Conservation (phyloP, 2,329 filamentous ascomycete genomes). For the Fusarium sp. region DNA sequence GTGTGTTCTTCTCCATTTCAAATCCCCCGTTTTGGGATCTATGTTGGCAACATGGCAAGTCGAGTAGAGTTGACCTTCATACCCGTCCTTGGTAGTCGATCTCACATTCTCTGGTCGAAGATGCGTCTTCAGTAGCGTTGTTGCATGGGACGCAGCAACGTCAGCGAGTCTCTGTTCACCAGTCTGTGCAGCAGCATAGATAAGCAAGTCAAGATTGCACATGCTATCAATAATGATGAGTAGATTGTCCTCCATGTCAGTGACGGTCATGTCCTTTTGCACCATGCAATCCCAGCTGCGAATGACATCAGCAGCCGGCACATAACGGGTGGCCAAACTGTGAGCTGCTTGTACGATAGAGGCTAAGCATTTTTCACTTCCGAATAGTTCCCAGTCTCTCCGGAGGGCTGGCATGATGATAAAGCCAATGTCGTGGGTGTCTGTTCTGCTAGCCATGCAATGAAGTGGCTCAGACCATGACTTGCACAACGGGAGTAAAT, state of each 20-base stretch:
- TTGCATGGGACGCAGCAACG: slow-evolving; percentile 52
- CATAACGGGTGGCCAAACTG: slow-evolving; percentile 55
- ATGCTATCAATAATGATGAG: slow-evolving; percentile 55
- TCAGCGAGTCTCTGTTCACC: slow-evolving; percentile 42
- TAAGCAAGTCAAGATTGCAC: slow-evolving; percentile 53
- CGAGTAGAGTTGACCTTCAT: slow-evolving; percentile 22
- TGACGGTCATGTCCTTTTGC: slow-evolving; percentile 38
- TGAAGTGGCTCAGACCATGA: slow-evolving; percentile 33
- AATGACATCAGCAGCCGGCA: slow-evolving; percentile 53
- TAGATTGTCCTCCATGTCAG: slow-evolving; percentile 43
- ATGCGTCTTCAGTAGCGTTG: slow-evolving; percentile 51
- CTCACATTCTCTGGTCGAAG: slow-evolving; percentile 44
- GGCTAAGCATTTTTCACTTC: slow-evolving; percentile 49
- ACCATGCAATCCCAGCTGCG: slow-evolving; percentile 57
- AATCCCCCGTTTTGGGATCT: background rate
- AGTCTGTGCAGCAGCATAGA: slow-evolving; percentile 46
- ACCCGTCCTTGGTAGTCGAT: background rate
- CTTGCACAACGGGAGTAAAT: slow-evolving; percentile 12
- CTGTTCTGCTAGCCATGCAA: slow-evolving; percentile 52
- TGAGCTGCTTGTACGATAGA: slow-evolving; percentile 55
- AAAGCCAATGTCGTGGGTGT: slow-evolving; percentile 65
- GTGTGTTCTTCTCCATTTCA: slow-evolving; percentile 48
- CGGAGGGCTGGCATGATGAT: slow-evolving; percentile 60
- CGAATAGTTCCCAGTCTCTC: slow-evolving; percentile 58
- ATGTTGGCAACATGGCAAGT: slow-evolving; percentile 57